Conservation (phyloP, 2,329 filamentous ascomycete genomes). For the Leptographium procerum region DNA sequence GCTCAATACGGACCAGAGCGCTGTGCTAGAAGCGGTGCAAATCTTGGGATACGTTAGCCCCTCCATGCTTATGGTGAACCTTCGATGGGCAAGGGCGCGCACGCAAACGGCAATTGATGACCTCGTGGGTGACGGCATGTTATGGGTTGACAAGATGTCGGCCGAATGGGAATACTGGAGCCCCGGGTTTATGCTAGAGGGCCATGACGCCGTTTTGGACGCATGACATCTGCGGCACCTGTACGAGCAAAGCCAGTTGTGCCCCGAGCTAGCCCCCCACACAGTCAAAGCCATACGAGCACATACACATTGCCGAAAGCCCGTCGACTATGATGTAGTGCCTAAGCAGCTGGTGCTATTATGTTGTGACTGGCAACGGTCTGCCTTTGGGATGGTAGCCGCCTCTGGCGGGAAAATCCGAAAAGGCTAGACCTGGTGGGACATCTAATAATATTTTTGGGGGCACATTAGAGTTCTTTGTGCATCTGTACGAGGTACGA, state of each 20-base stretch:
- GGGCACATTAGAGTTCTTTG: background rate
- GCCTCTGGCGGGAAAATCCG: no score
- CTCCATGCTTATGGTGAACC: slow-evolving; percentile 76
- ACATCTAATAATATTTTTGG: background rate
- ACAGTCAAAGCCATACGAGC: no score
- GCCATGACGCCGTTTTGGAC: slow-evolving; percentile 17
- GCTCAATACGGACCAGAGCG: slow-evolving; percentile 86
- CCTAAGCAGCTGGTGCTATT: no score
- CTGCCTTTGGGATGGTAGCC: no score
- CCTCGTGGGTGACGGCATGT: slow-evolving; percentile 73
- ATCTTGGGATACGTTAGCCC: slow-evolving; percentile 82
- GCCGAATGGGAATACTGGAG: slow-evolving; percentile 92
- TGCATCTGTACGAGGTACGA: background rate
- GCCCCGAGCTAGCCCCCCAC: no score
- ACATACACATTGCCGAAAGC: no score
- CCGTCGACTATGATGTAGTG: no score
- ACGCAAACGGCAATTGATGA: slow-evolving; percentile 88
- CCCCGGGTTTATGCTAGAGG: slow-evolving; percentile 57
- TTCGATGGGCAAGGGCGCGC: slow-evolving; percentile 73
- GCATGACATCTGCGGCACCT: slow-evolving; percentile 6
- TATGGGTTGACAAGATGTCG: slow-evolving; percentile 85
- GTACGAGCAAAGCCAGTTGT: no score
- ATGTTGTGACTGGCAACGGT: no score
- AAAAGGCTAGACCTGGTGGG: background rate
- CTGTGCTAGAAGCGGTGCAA: slow-evolving; percentile 83